Evolutionary conservation across 2,329 filamentous ascomycete species (phyloP).

Genomic region (Alternaria sp.): DNA sequence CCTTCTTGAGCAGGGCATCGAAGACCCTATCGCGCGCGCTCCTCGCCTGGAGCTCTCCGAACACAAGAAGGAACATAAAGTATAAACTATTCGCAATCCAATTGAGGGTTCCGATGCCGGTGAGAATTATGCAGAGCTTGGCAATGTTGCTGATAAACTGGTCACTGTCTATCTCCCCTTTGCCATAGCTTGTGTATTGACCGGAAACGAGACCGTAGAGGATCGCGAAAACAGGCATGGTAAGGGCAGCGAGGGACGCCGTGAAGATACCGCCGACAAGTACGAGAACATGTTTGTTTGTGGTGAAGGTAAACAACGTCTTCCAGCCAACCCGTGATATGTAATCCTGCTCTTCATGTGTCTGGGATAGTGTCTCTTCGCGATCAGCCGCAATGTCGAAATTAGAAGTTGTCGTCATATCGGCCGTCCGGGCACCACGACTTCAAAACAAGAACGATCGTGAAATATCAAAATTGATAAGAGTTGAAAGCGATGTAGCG

Average conservation of each 20-base stretch:
- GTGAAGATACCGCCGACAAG: conserved; percentile 65
- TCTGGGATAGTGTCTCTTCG: conserved; percentile 19
- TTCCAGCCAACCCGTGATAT: conserved; percentile 55
- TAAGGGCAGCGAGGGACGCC: conserved; percentile 67
- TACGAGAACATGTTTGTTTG: conserved; percentile 64
- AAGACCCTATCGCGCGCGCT: conserved; percentile 73
- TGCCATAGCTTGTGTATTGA: conserved; percentile 72
- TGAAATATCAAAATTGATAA: conserved; percentile 9
- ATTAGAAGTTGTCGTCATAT: conserved; percentile 26
- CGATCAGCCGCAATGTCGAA: conserved; percentile 23
- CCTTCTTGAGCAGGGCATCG: conserved; percentile 71
- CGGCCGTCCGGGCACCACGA: neutral
- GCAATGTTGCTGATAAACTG: conserved; percentile 66
- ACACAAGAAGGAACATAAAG: conserved; percentile 75
- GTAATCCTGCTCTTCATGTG: conserved; percentile 34
- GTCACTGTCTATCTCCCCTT: conserved; percentile 59
- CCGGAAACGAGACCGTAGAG: conserved; percentile 80
- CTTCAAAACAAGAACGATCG: neutral
- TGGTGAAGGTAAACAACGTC: conserved; percentile 77
- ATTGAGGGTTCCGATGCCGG: conserved; percentile 68
- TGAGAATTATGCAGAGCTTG: conserved; percentile 69
- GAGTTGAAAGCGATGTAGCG: conserved; percentile 9
- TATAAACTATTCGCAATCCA: conserved; percentile 75
- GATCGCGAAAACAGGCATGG: conserved; percentile 72
- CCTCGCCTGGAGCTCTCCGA: conserved; percentile 82